Conservation (phyloP, 176 grass and related monocot species). For the Tillandsia fasciculata region DNA sequence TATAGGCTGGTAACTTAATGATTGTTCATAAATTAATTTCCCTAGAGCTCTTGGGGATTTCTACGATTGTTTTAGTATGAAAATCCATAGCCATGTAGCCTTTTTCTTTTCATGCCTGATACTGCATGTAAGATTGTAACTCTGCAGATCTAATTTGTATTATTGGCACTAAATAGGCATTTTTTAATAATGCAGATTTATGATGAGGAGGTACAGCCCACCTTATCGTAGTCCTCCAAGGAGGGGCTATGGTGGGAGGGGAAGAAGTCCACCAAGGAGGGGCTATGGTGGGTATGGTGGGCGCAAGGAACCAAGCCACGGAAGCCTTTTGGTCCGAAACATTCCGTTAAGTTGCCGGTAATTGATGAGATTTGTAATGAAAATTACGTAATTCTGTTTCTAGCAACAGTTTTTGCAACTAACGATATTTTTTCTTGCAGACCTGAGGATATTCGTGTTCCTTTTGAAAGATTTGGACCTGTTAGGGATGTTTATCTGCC, state of each 20-base stretch:
- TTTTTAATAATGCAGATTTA: neutral
- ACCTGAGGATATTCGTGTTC: conserved; percentile 59
- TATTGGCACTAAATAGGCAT: too few relatives aligned
- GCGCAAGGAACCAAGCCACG: conserved; percentile 37
- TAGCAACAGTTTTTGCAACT: neutral
- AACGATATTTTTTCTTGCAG: conserved; percentile 18
- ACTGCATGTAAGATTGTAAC: too few relatives aligned
- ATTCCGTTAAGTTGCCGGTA: conserved; percentile 78
- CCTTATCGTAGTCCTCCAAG: conserved; percentile 67
- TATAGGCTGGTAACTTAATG: too few relatives aligned
- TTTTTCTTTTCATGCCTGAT: too few relatives aligned
- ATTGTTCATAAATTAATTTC: too few relatives aligned
- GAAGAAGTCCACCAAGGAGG: conserved; percentile 75
- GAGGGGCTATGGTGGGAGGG: conserved; percentile 73
- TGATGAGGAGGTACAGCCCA: conserved; percentile 89
- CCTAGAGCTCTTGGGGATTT: too few relatives aligned
- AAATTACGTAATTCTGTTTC: too few relatives aligned
- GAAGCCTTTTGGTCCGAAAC: conserved; percentile 89
- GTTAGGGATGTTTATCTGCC: conserved; percentile 90
- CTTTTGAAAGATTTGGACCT: conserved; percentile 93
- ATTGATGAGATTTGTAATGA: too few relatives aligned
- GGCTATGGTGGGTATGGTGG: conserved; percentile 49
- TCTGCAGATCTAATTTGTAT: too few relatives aligned
- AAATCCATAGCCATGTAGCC: too few relatives aligned
- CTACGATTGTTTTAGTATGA: too few relatives aligned